Evolutionary conservation across 176 grass and related monocot species (phyloP).

Genomic region (Bromus sterilis): DNA sequence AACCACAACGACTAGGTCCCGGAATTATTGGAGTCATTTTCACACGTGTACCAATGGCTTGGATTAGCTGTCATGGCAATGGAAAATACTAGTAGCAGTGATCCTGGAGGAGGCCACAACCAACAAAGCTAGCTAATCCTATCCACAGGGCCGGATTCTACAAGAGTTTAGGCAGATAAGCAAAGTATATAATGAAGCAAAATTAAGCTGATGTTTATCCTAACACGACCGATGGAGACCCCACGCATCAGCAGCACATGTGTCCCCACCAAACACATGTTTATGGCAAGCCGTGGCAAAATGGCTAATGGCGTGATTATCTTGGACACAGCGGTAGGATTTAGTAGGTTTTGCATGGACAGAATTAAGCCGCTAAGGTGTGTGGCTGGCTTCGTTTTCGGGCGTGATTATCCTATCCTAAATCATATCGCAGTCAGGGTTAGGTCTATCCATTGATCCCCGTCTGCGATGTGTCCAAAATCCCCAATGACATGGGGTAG

Average conservation of each 20-base stretch:
- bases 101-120: background rate
- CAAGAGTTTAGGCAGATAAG: background rate
- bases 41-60: background rate
- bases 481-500: background rate
- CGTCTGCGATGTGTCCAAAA: background rate
- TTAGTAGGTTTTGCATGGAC: constrained; percentile 20
- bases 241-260: background rate
- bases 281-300: constrained; percentile 18
- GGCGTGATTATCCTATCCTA: constrained; percentile 25
- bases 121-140: background rate
- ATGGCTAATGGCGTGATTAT: constrained; percentile 25
- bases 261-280: constrained; percentile 19
- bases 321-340: background rate
- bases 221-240: constrained; percentile 3
- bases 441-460: background rate
- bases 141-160: background rate
- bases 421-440: constrained; percentile 3
- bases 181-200: background rate
- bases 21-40: background rate
- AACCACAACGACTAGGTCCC: background rate
- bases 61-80: background rate
- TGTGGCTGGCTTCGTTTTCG: constrained; percentile 19
- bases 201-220: constrained; percentile 20
- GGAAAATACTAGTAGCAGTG: background rate
- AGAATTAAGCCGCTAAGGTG: constrained; percentile 24